Percentiles rank a stretch among this genome's conserved stretches.
Conservation (phyloP, 495 filamentous ascomycete species). For the Daldinia caldariorum region DNA sequence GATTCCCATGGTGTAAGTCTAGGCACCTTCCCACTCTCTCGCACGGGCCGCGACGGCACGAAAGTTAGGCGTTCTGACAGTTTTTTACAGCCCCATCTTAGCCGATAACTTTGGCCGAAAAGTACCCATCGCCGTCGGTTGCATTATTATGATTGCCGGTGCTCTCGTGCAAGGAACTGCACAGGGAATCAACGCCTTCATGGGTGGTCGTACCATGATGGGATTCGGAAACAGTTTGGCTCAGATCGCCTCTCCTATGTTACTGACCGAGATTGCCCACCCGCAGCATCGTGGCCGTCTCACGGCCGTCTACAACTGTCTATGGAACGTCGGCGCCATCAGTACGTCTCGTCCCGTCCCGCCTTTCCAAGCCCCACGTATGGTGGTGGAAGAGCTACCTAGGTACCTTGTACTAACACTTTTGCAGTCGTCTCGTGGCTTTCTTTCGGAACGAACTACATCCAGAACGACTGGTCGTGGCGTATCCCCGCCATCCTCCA, state of each 20-base stretch:
- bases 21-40: background rate
- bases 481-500: constrained; percentile 64
- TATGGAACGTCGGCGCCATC: constrained; percentile 68
- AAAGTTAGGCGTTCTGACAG: constrained; percentile 36
- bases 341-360: constrained; percentile 41
- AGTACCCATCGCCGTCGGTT: constrained; percentile 68
- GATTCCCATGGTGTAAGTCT: constrained; percentile 69
- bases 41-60: background rate
- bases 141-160: constrained; percentile 71
- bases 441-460: constrained; percentile 61
- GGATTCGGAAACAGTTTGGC: constrained; percentile 68
- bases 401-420: constrained; percentile 9
- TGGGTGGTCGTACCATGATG: constrained; percentile 60
- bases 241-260: constrained; percentile 69
- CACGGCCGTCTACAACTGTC: constrained; percentile 73
- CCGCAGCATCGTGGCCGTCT: constrained; percentile 73
- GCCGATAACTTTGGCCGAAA: constrained; percentile 72
- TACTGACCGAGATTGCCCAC: constrained; percentile 72
- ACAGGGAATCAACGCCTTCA: constrained; percentile 57
- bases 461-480: constrained; percentile 62
- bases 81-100: constrained; percentile 58
- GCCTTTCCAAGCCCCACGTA: background rate
- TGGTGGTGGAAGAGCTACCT: constrained; percentile 13
- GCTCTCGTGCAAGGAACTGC: constrained; percentile 64
- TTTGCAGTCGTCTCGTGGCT: constrained; percentile 59